Conservation (phyloP, 2,329 filamentous ascomycete genomes). For the Blastomyces gilchristii region DNA sequence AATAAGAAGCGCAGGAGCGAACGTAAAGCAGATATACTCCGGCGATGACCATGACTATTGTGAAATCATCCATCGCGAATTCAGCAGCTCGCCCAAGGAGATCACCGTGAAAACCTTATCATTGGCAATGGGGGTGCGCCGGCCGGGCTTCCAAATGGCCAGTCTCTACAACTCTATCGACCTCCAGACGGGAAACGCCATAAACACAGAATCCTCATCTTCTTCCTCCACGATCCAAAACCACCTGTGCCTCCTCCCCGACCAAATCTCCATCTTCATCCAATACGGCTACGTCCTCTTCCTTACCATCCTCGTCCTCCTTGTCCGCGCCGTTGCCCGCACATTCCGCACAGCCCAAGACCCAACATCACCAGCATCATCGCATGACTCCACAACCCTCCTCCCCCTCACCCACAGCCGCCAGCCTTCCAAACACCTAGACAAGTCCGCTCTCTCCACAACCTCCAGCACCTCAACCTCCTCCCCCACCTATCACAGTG, state of each 20-base stretch:
- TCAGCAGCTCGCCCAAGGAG: conserved; percentile 56
- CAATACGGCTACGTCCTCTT: conserved; percentile 58
- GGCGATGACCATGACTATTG: conserved; percentile 99
- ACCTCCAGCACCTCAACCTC: conserved; percentile 10
- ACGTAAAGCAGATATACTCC: conserved; percentile 78
- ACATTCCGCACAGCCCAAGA: conserved; percentile 19
- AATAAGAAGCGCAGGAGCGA: conserved; percentile 61
- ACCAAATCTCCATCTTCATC: conserved; percentile 75
- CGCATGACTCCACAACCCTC: conserved; percentile 15
- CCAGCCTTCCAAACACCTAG: conserved; percentile 22
- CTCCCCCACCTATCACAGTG: conserved; percentile 3
- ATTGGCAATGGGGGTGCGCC: conserved; percentile 91
- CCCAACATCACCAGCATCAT: conserved; percentile 8
- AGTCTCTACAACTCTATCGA: conserved; percentile 90
- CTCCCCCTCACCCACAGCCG: conserved; percentile 24
- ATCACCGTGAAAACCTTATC: conserved; percentile 93
- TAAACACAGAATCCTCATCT: conserved; percentile 15
- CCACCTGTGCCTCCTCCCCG: conserved; percentile 80
- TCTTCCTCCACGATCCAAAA: conserved; percentile 60
- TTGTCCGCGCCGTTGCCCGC: conserved; percentile 34
- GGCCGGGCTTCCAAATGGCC: conserved; percentile 75
- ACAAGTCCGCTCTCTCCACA: conserved; percentile 19
- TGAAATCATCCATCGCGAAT: conserved; percentile 66
- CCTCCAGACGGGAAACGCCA: conserved; percentile 30
- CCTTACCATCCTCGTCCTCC: conserved; percentile 41